Evolutionary conservation across 768 basidiomycete genomes (phyloP).

Genomic region (Boletus tomentosulus): DNA sequence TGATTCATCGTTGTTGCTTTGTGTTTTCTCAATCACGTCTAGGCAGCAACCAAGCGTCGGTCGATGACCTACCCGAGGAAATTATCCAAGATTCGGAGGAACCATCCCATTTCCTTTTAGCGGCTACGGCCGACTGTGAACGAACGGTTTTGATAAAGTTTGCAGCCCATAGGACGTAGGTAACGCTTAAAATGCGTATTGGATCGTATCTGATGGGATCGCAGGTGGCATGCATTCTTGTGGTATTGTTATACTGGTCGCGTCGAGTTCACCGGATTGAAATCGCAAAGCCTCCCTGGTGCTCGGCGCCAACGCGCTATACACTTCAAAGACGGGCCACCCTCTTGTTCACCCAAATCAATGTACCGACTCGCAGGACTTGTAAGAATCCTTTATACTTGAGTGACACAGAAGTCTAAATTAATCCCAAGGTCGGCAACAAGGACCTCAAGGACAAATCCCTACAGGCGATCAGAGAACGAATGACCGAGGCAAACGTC

Average conservation of each 20-base stretch:
- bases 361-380: conserved; percentile 35
- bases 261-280: conserved; percentile 10
- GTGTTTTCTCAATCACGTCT: conserved; percentile 4
- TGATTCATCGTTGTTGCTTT: not conserved
- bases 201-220: not conserved
- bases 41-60: conserved; percentile 4
- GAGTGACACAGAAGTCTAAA: not conserved
- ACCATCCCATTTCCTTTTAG: not conserved
- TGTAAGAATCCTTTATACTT: conserved; percentile 10
- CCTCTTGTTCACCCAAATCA: conserved; percentile 33
- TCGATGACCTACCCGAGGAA: conserved; percentile 3
- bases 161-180: conserved; percentile 12
- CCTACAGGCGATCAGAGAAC: conserved; percentile 15
- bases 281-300: conserved; percentile 2
- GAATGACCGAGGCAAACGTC: conserved; percentile 16
- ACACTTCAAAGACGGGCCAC: conserved; percentile 1
- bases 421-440: conserved; percentile 9
- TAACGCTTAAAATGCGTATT: not conserved
- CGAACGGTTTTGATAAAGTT: conserved; percentile 3
- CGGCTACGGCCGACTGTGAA: not conserved
- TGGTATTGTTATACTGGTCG: conserved; percentile 19
- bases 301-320: not conserved
- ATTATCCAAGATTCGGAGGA: not conserved
- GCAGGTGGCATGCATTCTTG: conserved; percentile 15
- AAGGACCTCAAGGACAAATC: conserved; percentile 15